These are phyloP conservation scores for Aspergillus sp. DNA, from an alignment of 2,329 filamentous ascomycete species.

Conservation along the genomic window DNA sequence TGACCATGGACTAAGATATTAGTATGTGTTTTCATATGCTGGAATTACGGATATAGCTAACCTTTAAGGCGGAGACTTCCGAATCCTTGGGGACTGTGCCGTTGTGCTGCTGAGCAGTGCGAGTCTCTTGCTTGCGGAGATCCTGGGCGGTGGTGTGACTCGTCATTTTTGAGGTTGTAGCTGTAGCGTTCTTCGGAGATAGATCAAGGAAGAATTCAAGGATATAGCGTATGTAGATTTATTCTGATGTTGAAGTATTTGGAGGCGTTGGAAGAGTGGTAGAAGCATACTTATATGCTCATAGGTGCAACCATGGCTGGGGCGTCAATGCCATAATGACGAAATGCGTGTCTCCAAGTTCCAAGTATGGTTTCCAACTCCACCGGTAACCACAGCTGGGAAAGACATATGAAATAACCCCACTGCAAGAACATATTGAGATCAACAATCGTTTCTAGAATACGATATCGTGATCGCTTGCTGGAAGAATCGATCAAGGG, in stretches of 20 bases:
- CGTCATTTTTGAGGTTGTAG: background rate
- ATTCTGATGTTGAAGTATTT: background rate
- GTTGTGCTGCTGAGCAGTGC: constrained; percentile 31
- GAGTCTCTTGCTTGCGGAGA: constrained; percentile 43
- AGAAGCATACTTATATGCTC: background rate
- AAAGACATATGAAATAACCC: background rate
- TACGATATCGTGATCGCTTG: background rate
- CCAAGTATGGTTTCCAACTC: background rate
- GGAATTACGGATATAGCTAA: constrained; percentile 14
- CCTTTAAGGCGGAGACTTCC: constrained; percentile 42
- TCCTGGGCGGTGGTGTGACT: constrained; percentile 44
- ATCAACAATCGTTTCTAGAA: background rate
- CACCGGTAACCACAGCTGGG: background rate
- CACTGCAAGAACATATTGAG: background rate
- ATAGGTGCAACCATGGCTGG: background rate
- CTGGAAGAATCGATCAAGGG: background rate
- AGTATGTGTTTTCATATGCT: background rate
- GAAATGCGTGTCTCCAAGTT: background rate
- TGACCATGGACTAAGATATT: constrained; percentile 29
- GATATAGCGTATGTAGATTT: background rate
- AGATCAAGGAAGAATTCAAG: background rate
- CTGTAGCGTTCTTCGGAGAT: too few relatives aligned
- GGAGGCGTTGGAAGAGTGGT: background rate
- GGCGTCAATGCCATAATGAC: background rate
- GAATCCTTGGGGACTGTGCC: constrained; percentile 41